Percentiles rank a stretch among this genome's conserved stretches.
These are phyloP conservation scores for Xerocomus brunneocitrinus DNA, from an alignment of 768 basidiomycete species.

Conservation along the genomic window DNA sequence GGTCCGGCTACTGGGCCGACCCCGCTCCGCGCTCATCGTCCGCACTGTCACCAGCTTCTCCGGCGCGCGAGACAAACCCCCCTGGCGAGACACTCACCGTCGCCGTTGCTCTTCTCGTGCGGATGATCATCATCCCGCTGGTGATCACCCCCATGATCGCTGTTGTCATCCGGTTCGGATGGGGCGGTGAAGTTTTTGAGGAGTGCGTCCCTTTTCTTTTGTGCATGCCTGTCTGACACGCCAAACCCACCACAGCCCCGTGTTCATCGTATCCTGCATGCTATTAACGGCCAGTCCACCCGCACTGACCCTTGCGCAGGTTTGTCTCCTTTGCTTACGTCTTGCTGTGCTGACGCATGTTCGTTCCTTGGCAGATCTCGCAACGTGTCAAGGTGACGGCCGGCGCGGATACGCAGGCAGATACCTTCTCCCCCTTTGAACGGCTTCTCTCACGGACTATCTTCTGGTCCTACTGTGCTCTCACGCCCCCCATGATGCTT, in stretches of 20 bases:
- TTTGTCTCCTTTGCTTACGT: conserved; percentile 11
- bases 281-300: conserved; percentile 81
- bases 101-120: conserved; percentile 69
- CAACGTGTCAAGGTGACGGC: conserved; percentile 8
- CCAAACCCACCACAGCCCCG: conserved; percentile 48
- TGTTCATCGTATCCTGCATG: conserved; percentile 82
- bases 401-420: background rate
- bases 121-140: conserved; percentile 85
- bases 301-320: conserved; percentile 65
- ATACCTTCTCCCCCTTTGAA: conserved; percentile 53
- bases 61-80: conserved; percentile 6
- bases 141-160: conserved; percentile 75
- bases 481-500: conserved; percentile 85
- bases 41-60: background rate
- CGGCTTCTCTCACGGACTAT: conserved; percentile 86
- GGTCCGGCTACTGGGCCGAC: background rate
- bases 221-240: background rate
- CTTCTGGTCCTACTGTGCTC: conserved; percentile 86
- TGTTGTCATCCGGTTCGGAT: conserved; percentile 49
- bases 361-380: conserved; percentile 13
- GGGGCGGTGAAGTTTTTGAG: conserved; percentile 48
- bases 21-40: background rate
- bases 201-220: conserved; percentile 44
- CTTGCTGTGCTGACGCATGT: background rate
- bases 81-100: conserved; percentile 81